A percentile compares a stretch with the other conserved stretches of the same genome.
phyloP scores from a whole-genome alignment of 805 yeast genomes.

The Metschnikowia lunata region DNA sequence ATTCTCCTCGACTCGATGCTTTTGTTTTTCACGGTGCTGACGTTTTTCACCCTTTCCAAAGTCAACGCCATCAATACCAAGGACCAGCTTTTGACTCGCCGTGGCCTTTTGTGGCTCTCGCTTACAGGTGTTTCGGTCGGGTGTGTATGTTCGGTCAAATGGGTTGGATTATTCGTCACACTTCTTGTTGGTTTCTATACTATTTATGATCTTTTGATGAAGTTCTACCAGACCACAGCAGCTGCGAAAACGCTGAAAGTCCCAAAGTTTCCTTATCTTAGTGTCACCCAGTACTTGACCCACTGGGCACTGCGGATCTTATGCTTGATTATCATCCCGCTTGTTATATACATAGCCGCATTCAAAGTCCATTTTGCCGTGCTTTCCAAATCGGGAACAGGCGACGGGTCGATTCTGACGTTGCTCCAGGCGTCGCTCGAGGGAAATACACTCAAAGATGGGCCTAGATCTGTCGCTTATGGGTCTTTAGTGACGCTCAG shows the following conservation, averaged over 20 bases:
- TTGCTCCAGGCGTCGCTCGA: slow-evolving; percentile 82
- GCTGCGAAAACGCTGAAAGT: slow-evolving; percentile 1
- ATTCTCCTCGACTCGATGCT: slow-evolving; percentile 75
- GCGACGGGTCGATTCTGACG: slow-evolving; percentile 87
- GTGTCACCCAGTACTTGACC: slow-evolving; percentile 27
- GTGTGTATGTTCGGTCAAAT: slow-evolving; percentile 78
- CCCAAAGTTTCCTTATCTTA: neutral
- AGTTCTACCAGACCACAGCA: slow-evolving; percentile 31
- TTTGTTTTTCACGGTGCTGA: slow-evolving; percentile 61
- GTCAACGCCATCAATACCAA: slow-evolving; percentile 44
- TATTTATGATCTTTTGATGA: slow-evolving; percentile 47
- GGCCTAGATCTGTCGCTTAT: slow-evolving; percentile 62
- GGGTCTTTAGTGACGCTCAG: slow-evolving; percentile 63
- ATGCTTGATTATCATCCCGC: slow-evolving; percentile 68
- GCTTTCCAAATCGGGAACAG: slow-evolving; percentile 80
- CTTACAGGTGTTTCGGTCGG: slow-evolving; percentile 68
- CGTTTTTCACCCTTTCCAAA: slow-evolving; percentile 36
- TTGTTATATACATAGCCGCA: slow-evolving; percentile 59
- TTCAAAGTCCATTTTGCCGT: slow-evolving; percentile 80
- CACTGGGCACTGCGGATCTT: slow-evolving; percentile 75
- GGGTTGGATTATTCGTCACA: slow-evolving; percentile 78
- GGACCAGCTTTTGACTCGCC: slow-evolving; percentile 31
- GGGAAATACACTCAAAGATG: slow-evolving; percentile 58
- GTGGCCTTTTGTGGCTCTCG: slow-evolving; percentile 53
- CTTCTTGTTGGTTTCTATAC: slow-evolving; percentile 56